Base-by-base conservation (phyloP, 1,139 yeast species). In the Candida pseudoviswanathii region DNA sequence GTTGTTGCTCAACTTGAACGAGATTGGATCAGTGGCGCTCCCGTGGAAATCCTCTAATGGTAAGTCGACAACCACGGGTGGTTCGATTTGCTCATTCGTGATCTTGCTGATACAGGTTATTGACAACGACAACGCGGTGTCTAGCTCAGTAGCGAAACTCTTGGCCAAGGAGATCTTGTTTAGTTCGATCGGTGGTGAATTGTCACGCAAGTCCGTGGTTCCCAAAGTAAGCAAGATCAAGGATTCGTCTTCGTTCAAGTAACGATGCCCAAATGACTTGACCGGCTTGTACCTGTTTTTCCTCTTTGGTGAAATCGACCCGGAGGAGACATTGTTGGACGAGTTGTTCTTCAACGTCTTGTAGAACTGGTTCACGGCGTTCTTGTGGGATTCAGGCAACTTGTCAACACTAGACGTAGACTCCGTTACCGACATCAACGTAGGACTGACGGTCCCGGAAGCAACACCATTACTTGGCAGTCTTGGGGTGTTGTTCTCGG, bases 181-280 rank as follows among this genome's bases (percentile, higher is more conserved):
- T 50, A 92, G 77, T 47, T 85, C 84, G 29, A 92, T 79, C 0
- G 96, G 90, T 9, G 78, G 78, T 2, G 70, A 67, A 8, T 67
- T 63, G 52, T 81, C 82, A 47, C 97, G 75, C 43, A 84, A 71
- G 61, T 92, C 97, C 5, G 96, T 86, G 0, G 96, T 85, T 0
- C 98, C 98, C 51, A 92, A 73, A 1, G 97, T 90, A 41, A 92
- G 80, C 53, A 92, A 71, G 21, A 92, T 73, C 60, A 92, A 68
- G 1, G 87, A 78, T 58, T 89, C 91, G 55, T 82, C 81, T 27
- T 76, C 72, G 47, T 76, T 75, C 55, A 92, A 76, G 62, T 83
- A 89, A 47, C 87, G 75, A 63, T 91, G 97, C 43, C 97, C 97
- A 70, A 90, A 88, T 1, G 96, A 87, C 63, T 89, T 91, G 52